Percentiles rank a stretch among this genome's conserved stretches.
Evolutionary conservation across 805 yeast genomes (phyloP).

Genomic region (Lipomyces spencermartinsiae): DNA sequence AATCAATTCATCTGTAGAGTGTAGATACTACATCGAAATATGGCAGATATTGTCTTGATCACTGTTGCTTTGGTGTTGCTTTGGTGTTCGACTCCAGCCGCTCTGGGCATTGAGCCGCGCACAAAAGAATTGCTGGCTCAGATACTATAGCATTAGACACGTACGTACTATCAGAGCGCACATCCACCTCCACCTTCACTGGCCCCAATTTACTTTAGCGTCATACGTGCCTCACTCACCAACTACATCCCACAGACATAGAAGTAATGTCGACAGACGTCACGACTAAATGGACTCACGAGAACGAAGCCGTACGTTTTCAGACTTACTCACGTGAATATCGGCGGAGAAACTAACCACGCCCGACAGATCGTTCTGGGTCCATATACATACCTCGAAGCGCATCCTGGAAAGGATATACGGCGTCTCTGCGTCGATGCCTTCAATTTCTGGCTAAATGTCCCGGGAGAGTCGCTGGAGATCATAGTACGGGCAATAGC

Average conservation of each 20-base stretch:
- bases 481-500: conserved; percentile 59
- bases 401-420: conserved; percentile 63
- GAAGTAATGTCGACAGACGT: not conserved
- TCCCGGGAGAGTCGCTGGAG: conserved; percentile 50
- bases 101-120: no score
- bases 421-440: conserved; percentile 56
- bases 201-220: not conserved
- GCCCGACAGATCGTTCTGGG: conserved; percentile 44
- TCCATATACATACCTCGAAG: conserved; percentile 60
- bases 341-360: not conserved
- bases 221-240: not conserved
- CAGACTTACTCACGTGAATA: not conserved
- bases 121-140: no score
- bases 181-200: no score
- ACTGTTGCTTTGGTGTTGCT: no score
- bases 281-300: conserved; percentile 11
- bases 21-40: no score
- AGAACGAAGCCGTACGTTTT: conserved; percentile 18
- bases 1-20: no score
- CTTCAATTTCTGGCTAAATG: conserved; percentile 59
- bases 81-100: no score
- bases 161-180: no score
- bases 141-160: no score
- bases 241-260: not conserved
- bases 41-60: no score